phyloP scores from a whole-genome alignment of 352 stramenopile genomes.

The Phytophthora parvispora region DNA sequence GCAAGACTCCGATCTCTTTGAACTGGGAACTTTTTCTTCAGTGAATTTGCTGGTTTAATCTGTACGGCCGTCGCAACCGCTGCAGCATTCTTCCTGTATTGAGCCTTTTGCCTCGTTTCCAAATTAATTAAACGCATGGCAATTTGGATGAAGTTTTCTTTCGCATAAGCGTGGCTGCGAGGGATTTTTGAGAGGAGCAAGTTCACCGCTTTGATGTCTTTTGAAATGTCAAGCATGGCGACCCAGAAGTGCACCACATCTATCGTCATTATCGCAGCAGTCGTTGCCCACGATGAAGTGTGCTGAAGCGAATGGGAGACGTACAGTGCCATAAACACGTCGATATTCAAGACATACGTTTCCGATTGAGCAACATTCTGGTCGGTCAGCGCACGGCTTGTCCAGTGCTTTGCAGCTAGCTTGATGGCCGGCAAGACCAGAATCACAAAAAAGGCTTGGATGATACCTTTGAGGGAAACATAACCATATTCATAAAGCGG shows the following conservation, averaged over 20 bases:
- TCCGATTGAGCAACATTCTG: constrained; percentile 19
- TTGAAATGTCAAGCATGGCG: background rate
- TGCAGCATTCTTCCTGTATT: background rate
- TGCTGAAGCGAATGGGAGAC: constrained; percentile 32
- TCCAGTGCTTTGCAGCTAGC: constrained; percentile 18
- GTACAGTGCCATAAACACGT: constrained; percentile 43
- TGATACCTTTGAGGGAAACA: background rate
- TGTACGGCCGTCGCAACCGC: background rate
- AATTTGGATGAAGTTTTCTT: background rate
- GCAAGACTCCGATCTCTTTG: background rate
- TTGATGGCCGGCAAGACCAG: constrained; percentile 14
- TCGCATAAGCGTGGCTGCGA: background rate
- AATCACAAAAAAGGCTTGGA: constrained; percentile 16
- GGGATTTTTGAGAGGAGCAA: background rate
- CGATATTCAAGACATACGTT: constrained; percentile 31
- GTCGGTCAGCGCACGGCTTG: constrained; percentile 16
- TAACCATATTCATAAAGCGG: constrained; percentile 22
- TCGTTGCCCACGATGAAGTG: constrained; percentile 10
- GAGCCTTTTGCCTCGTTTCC: background rate
- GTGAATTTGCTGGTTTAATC: background rate
- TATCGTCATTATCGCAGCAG: background rate
- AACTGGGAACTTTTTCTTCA: background rate
- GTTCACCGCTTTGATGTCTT: background rate
- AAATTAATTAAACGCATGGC: background rate
- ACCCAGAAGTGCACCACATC: background rate